A percentile compares a stretch with the other conserved stretches of the same genome.
phyloP scores from a whole-genome alignment of 177 flowering plant genomes.

The Vitis hybrid region DNA sequence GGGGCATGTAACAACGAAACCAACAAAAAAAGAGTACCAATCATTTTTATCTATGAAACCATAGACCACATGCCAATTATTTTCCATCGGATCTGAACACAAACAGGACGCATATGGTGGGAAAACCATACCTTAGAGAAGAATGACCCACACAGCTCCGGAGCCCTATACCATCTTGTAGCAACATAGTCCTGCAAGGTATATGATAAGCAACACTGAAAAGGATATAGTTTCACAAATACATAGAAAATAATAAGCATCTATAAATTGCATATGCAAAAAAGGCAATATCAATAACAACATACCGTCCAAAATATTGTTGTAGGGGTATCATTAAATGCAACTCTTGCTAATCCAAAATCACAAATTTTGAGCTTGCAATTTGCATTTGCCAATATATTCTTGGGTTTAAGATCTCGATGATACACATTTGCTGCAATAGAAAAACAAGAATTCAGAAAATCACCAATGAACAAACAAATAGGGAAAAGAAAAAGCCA shows the following conservation, averaged over 20 bases:
- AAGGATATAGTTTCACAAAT: neutral
- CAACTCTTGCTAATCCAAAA: conserved; percentile 86
- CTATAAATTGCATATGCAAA: neutral
- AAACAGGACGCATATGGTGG: neutral
- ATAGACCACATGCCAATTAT: neutral
- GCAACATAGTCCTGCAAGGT: conserved; percentile 80
- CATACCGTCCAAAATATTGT: conserved; percentile 85
- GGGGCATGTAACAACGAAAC: neutral
- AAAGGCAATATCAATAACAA: neutral
- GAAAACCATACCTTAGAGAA: conserved; percentile 59
- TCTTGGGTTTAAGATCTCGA: conserved; percentile 86
- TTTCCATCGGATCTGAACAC: neutral
- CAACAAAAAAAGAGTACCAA: neutral
- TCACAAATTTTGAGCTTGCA: conserved; percentile 89
- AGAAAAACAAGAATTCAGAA: conserved; percentile 15
- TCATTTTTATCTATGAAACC: neutral
- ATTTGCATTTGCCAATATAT: conserved; percentile 88
- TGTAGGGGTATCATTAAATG: conserved; percentile 73
- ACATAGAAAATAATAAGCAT: neutral
- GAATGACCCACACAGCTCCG: conserved; percentile 88
- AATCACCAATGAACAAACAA: neutral
- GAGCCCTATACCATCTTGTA: conserved; percentile 93
- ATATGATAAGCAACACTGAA: neutral
- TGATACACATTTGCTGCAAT: conserved; percentile 84
- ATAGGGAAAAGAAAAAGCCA: neutral